Evolutionary conservation across 2,329 filamentous ascomycete genomes (phyloP).

Genomic region (Colletotrichum camelliae): DNA sequence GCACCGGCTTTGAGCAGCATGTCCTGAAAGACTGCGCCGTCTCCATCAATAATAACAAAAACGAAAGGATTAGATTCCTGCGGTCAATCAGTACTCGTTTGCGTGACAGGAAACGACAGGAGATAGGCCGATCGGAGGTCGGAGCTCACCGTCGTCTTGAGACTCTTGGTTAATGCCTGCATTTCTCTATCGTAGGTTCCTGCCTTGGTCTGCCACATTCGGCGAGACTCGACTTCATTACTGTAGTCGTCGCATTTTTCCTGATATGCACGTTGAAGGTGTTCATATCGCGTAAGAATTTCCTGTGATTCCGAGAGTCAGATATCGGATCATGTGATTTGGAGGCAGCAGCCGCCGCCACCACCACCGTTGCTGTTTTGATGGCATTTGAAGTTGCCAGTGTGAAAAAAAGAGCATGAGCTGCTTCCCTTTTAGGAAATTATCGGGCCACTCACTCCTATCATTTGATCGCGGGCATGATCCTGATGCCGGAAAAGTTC

Average conservation of each 20-base stretch:
- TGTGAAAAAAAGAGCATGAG: background rate
- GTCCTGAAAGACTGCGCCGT: constrained; percentile 39
- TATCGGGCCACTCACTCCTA: background rate
- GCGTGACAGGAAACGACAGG: background rate
- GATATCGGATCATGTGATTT: background rate
- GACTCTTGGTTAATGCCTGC: background rate
- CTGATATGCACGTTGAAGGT: background rate
- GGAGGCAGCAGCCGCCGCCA: background rate
- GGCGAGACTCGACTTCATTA: constrained; percentile 25
- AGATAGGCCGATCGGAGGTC: background rate
- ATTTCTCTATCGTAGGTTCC: constrained; percentile 2
- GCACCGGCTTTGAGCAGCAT: constrained; percentile 33
- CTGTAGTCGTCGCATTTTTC: constrained; percentile 24
- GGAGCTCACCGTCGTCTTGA: constrained; percentile 14
- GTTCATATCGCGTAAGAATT: background rate
- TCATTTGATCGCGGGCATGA: constrained; percentile 16
- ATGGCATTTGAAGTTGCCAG: background rate
- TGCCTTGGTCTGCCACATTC: constrained; percentile 25
- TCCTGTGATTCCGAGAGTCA: background rate
- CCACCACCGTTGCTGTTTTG: background rate
- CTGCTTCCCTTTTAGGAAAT: background rate
- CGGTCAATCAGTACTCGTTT: background rate
- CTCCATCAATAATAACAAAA: constrained; percentile 39
- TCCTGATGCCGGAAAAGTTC: constrained; percentile 14
- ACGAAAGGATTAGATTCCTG: constrained; percentile 38